Conservation (phyloP, 2,329 filamentous ascomycete species). For the Calonectria pseudoreteaudii region DNA sequence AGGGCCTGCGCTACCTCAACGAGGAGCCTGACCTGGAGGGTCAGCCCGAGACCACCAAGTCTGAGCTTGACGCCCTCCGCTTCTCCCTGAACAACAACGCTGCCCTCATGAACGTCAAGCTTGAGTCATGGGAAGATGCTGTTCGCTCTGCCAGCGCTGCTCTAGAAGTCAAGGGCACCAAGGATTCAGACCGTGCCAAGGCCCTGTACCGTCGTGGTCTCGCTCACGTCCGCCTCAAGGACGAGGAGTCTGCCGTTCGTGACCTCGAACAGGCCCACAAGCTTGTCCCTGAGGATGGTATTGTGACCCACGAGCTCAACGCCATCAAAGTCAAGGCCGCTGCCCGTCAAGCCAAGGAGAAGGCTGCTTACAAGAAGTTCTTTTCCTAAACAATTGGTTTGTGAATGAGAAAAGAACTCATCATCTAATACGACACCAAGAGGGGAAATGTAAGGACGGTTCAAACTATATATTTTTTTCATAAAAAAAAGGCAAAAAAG, state of each 20-base stretch:
- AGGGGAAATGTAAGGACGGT: constrained; percentile 13
- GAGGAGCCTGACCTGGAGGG: constrained; percentile 82
- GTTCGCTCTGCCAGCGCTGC: constrained; percentile 78
- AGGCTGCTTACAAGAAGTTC: constrained; percentile 92
- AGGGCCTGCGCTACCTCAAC: constrained; percentile 89
- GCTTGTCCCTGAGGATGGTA: constrained; percentile 80
- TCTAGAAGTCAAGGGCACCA: constrained; percentile 73
- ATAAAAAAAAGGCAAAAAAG: constrained; percentile 26
- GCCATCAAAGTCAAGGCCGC: constrained; percentile 81
- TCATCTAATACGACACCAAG: background rate
- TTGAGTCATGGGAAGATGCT: constrained; percentile 77
- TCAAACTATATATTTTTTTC: constrained; percentile 17
- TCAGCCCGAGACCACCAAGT: constrained; percentile 75
- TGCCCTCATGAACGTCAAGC: constrained; percentile 86
- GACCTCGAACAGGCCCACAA: constrained; percentile 81
- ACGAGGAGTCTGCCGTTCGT: constrained; percentile 83
- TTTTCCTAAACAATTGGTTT: constrained; percentile 64
- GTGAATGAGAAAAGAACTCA: background rate
- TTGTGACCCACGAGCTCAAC: constrained; percentile 79
- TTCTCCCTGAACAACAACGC: constrained; percentile 91
- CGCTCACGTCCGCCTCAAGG: constrained; percentile 81
- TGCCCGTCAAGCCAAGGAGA: constrained; percentile 85
- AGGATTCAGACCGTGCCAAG: constrained; percentile 87
- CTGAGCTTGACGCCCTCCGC: constrained; percentile 78
- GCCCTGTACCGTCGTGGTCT: constrained; percentile 85